A percentile compares a stretch with the other conserved stretches of the same genome.
These are phyloP conservation scores for Spongiforma sp. DNA, from an alignment of 1,284 basidiomycete species.

Conservation along the genomic window DNA sequence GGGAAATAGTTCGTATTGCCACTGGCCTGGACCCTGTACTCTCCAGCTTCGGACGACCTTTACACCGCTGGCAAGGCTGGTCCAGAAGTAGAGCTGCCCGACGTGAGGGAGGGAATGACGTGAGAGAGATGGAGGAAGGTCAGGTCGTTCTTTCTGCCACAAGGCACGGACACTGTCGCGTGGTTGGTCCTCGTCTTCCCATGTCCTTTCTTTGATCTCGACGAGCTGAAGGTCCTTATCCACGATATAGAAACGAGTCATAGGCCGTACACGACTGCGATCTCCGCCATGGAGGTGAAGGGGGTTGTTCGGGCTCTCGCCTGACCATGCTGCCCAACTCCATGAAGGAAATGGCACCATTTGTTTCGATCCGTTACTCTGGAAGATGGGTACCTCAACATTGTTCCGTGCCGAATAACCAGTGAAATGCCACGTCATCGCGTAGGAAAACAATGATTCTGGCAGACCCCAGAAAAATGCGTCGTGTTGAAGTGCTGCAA, in stretches of 20 bases:
- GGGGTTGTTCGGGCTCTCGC: neutral
- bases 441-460: constrained; percentile 19
- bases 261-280: neutral
- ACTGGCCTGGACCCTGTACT: neutral
- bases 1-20: constrained; percentile 1
- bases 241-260: constrained; percentile 18
- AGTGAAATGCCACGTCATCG: constrained; percentile 14
- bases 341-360: constrained; percentile 11
- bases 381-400: constrained; percentile 13
- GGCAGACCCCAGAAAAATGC: constrained; percentile 25
- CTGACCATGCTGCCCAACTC: constrained; percentile 18
- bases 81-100: constrained; percentile 24
- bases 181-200: neutral
- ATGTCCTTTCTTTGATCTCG: constrained; percentile 6
- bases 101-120: neutral
- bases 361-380: constrained; percentile 1
- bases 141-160: neutral
- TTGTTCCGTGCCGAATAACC: constrained; percentile 12
- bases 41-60: neutral
- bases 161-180: neutral
- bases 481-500: constrained; percentile 19
- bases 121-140: neutral
- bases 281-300: neutral
- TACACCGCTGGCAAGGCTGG: constrained; percentile 14
- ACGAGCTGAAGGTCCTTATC: constrained; percentile 6